A percentile compares a stretch with the other conserved stretches of the same genome.
Evolutionary conservation across 2,329 filamentous ascomycete species (phyloP).

Genomic region (Aspergillus fumigatus): DNA sequence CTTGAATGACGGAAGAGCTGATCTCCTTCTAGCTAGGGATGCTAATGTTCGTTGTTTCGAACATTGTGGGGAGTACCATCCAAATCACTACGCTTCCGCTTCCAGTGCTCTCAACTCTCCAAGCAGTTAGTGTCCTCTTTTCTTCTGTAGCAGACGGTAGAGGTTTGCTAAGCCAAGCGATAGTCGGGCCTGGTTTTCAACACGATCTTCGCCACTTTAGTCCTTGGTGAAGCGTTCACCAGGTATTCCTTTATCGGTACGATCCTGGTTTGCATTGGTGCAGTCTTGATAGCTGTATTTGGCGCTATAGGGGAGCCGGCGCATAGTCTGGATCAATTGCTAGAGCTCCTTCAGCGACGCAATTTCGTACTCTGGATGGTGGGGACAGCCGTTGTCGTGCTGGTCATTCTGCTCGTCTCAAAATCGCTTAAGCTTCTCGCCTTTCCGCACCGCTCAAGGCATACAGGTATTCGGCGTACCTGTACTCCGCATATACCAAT

Average conservation of each 20-base stretch:
- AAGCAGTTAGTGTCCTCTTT: constrained; percentile 56
- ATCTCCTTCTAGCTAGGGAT: constrained; percentile 62
- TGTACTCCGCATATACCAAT: constrained; percentile 33
- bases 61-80: constrained; percentile 89
- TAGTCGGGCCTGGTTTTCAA: constrained; percentile 93
- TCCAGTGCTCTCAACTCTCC: constrained; percentile 88
- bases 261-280: constrained; percentile 77
- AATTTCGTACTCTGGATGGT: constrained; percentile 88
- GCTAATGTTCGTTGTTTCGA: constrained; percentile 93
- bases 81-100: constrained; percentile 95
- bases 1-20: constrained; percentile 17
- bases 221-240: constrained; percentile 91
- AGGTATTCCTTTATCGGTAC: constrained; percentile 89
- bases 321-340: constrained; percentile 77
- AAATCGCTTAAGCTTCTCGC: constrained; percentile 38
- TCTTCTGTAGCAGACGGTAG: neutral
- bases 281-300: constrained; percentile 88
- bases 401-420: constrained; percentile 61
- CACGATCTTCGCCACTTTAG: constrained; percentile 90
- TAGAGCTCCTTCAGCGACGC: constrained; percentile 66
- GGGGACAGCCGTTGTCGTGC: constrained; percentile 68
- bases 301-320: constrained; percentile 91
- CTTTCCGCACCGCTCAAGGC: constrained; percentile 29
- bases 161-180: constrained; percentile 10
- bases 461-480: constrained; percentile 42